Base-by-base conservation (phyloP, 495 filamentous ascomycete species). In the Podospora pseudopauciseta region DNA sequence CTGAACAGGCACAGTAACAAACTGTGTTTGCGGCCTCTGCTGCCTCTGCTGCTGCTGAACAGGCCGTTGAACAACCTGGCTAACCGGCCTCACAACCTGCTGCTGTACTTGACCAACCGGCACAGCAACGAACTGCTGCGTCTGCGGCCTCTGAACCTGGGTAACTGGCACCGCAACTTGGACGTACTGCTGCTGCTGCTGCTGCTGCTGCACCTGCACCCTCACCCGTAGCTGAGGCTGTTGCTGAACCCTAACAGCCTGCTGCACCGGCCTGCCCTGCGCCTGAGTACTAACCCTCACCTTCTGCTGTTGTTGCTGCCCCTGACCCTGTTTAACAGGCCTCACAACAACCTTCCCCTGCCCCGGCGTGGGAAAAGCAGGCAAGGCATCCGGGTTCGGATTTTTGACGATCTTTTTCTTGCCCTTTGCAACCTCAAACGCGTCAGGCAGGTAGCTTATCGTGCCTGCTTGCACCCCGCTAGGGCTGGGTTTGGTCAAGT, bases 331-430 rank as follows among this genome's bases (percentile, higher is more conserved):
- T 11, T 49, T 16, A 20, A 27, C 61, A 63, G 61, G 61, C 34
- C 19, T 63, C 15, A 49, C 32, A 4, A 63, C 61, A 44, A 63
- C 3, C 32, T 49, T 63, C 18, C 61, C 61, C 32, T 63, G 9
- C 5, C 2, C 26, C 11, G 67, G 67, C 4, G 67, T 69, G 2
- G 67, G 63, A 23, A 57, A 55, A 4, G 16, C 1, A 6, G 67
- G 67, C 27, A 69, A 59, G 7, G 63, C 56, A 32, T 69, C 67
- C 0, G 55, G 34, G 7, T 65, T 23, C 23, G 23, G 23, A 23
- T 23, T 23, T 1, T 23, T 57, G 16, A 2, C 30, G 3, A 5
- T 3, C 26, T 55, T 56, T 26, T 60, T 55, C 27, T 65, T 57
- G 11, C 13, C 55, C 23, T 39, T 49, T 16, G 49, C 53, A 5